Percentiles rank a stretch among this genome's conserved stretches.
phyloP scores from a whole-genome alignment of 208 protist species.

The Leptomonas pyrrhocoris region DNA sequence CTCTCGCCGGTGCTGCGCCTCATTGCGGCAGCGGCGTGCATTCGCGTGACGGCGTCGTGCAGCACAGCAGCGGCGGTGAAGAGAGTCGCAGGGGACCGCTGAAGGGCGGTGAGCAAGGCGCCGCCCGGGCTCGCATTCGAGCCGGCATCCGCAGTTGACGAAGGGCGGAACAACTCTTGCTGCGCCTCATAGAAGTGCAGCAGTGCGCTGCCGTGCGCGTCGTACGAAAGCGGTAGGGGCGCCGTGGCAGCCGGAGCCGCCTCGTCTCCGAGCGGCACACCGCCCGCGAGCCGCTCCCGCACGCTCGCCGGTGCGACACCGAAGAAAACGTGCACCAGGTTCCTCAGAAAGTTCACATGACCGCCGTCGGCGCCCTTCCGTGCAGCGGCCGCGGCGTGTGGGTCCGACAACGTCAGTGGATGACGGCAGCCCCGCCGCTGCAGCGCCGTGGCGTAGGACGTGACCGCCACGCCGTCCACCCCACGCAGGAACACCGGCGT shows the following conservation, averaged over 20 bases:
- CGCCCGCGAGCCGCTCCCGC: background rate
- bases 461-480: conserved; percentile 31
- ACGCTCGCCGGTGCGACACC: background rate
- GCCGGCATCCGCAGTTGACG: background rate
- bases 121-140: background rate
- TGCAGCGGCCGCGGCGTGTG: background rate
- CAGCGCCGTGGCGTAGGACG: conserved; percentile 37
- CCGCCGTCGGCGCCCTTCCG: background rate
- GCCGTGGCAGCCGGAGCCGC: background rate
- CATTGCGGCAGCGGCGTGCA: conserved; percentile 12
- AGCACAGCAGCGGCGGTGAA: conserved; percentile 61
- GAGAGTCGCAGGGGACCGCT: conserved; percentile 34
- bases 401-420: background rate
- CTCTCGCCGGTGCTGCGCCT: background rate
- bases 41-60: conserved; percentile 54
- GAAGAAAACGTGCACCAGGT: conserved; percentile 26
- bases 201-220: conserved; percentile 8
- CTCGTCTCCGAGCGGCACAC: background rate
- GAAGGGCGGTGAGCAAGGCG: conserved; percentile 13
- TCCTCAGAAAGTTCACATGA: background rate
- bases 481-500: conserved; percentile 42
- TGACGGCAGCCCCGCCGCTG: conserved; percentile 30
- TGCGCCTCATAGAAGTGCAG: conserved; percentile 15
- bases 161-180: conserved; percentile 2
- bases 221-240: conserved; percentile 7